These are phyloP conservation scores for Ajuga chamaepitys DNA, from an alignment of 257 asterid genomes.

Conservation along the genomic window DNA sequence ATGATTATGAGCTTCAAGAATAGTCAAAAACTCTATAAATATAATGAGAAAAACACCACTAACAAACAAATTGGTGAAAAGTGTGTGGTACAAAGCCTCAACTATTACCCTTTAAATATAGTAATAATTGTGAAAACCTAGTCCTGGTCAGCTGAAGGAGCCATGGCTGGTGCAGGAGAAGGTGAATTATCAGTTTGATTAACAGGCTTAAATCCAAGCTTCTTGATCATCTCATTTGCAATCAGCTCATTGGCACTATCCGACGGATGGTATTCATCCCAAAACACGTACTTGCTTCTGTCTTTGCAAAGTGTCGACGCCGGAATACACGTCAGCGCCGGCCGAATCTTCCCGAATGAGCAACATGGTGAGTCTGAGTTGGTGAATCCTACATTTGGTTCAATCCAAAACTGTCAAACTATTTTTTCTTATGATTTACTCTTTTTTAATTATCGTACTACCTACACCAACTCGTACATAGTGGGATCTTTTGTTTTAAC, in stretches of 20 bases:
- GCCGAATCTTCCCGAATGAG: constrained; percentile 73
- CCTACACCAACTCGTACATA: too few species aligned
- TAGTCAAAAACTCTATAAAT: too few species aligned
- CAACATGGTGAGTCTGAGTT: constrained; percentile 86
- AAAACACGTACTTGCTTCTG: constrained; percentile 82
- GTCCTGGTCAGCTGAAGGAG: constrained; percentile 35
- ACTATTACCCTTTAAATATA: background rate
- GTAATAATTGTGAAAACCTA: background rate
- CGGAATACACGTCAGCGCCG: constrained; percentile 81
- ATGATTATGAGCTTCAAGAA: too few species aligned
- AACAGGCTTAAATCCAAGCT: constrained; percentile 34
- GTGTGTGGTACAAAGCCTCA: background rate
- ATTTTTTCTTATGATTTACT: too few species aligned
- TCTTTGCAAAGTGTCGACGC: constrained; percentile 71
- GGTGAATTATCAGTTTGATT: constrained; percentile 25
- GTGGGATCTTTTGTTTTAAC: too few species aligned
- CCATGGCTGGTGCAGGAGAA: constrained; percentile 37
- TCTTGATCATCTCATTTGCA: constrained; percentile 63
- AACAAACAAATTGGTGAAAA: background rate
- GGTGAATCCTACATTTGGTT: constrained; percentile 44
- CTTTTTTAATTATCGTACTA: too few species aligned
- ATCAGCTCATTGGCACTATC: constrained; percentile 68
- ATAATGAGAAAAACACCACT: too few species aligned
- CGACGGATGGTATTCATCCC: constrained; percentile 94
- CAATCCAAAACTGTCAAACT: background rate